Evolutionary conservation across 2,329 filamentous ascomycete species (phyloP).

Genomic region (Lecanicillium sp.): DNA sequence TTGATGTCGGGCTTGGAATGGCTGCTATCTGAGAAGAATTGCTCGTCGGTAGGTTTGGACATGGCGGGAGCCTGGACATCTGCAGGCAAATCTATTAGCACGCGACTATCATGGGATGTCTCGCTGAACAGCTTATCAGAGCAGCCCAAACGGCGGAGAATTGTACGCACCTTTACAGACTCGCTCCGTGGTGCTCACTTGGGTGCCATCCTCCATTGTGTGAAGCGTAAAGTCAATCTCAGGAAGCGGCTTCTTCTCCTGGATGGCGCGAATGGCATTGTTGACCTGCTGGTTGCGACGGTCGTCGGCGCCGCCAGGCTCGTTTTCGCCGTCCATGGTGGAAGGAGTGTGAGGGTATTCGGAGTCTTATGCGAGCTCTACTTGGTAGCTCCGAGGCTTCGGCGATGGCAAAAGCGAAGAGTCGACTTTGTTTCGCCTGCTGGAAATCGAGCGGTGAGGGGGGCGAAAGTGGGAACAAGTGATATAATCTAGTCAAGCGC

Average conservation of each 20-base stretch:
- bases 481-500: too few relatives aligned
- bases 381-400: too few relatives aligned
- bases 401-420: too few relatives aligned
- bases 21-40: slow-evolving; percentile 85
- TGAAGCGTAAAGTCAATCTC: slow-evolving; percentile 99
- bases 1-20: slow-evolving; percentile 82
- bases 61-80: slow-evolving; percentile 97
- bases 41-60: slow-evolving; percentile 82
- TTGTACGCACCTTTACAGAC: slow-evolving; percentile 87
- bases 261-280: slow-evolving; percentile 85
- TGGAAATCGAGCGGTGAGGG: too few relatives aligned
- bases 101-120: too few relatives aligned
- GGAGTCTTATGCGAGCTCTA: too few relatives aligned
- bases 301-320: slow-evolving; percentile 30
- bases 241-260: slow-evolving; percentile 88
- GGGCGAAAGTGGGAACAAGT: too few relatives aligned
- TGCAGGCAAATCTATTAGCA: too few relatives aligned
- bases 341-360: slow-evolving; percentile 5
- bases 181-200: slow-evolving; percentile 91
- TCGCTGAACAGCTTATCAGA: too few relatives aligned
- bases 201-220: slow-evolving; percentile 93
- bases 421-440: too few relatives aligned
- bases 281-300: slow-evolving; percentile 60
- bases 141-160: too few relatives aligned
- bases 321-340: slow-evolving; percentile 43